Evolutionary conservation across 768 basidiomycete species (phyloP).

Genomic region (Lentinula raphanica): DNA sequence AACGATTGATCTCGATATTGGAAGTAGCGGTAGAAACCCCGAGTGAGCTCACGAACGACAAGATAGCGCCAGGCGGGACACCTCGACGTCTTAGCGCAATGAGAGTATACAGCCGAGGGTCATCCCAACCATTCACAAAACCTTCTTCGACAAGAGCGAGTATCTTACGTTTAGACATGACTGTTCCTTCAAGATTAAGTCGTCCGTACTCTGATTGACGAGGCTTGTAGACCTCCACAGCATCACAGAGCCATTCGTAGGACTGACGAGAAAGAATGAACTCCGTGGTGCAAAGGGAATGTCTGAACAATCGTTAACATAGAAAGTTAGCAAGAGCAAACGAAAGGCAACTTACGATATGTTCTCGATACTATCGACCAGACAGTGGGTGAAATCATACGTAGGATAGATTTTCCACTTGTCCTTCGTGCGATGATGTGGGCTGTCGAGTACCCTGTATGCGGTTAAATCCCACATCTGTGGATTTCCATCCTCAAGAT

Average conservation of each 20-base stretch:
- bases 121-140: conserved; percentile 92
- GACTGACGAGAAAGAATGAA: conserved; percentile 95
- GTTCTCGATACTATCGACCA: conserved; percentile 98
- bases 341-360: conserved; percentile 71
- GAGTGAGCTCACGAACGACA: conserved; percentile 88
- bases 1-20: conserved; percentile 82
- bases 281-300: conserved; percentile 94
- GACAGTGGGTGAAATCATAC: conserved; percentile 97
- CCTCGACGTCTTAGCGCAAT: conserved; percentile 94
- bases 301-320: conserved; percentile 44
- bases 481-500: conserved; percentile 86
- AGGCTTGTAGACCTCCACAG: conserved; percentile 95
- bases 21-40: conserved; percentile 85
- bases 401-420: conserved; percentile 98
- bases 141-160: conserved; percentile 78
- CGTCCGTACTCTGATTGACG: conserved; percentile 96
- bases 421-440: conserved; percentile 89
- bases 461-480: conserved; percentile 99
- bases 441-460: conserved; percentile 85
- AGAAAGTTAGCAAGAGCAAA: neutral
- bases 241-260: conserved; percentile 99
- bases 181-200: conserved; percentile 86
- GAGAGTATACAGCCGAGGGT: conserved; percentile 94
- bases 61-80: conserved; percentile 93
- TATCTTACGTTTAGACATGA: conserved; percentile 97